Percentiles rank a stretch among this genome's conserved stretches.
Evolutionary conservation across 768 basidiomycete species (phyloP).

Genomic region (Scleroderma citrinum): DNA sequence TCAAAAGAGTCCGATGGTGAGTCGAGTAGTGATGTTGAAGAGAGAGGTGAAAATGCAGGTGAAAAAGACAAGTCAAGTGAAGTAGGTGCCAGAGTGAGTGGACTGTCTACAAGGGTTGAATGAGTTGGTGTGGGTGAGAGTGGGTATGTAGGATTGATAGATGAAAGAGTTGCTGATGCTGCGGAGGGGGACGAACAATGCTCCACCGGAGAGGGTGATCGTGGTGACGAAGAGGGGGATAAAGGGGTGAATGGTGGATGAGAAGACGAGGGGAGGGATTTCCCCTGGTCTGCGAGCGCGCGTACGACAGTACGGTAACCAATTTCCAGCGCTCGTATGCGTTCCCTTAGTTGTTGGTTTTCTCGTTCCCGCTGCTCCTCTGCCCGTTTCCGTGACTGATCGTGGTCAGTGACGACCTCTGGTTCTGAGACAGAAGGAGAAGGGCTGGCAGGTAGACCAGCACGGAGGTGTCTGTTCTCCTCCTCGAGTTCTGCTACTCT

Average conservation of each 20-base stretch:
- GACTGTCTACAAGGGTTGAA: conserved; percentile 33
- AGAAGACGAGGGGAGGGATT: conserved; percentile 15
- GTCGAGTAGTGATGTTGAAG: conserved; percentile 22
- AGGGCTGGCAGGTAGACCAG: conserved; percentile 35
- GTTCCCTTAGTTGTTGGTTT: conserved; percentile 69
- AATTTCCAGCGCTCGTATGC: conserved; percentile 71
- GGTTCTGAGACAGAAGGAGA: conserved; percentile 17
- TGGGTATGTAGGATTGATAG: conserved; percentile 30
- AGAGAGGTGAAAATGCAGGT: conserved; percentile 31
- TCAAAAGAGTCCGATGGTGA: conserved; percentile 22
- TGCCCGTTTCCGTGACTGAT: conserved; percentile 29
- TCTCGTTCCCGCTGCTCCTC: conserved; percentile 49
- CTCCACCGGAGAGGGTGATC: conserved; percentile 16
- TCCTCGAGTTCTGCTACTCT: conserved; percentile 71
- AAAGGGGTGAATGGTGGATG: too few species aligned
- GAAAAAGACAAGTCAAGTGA: conserved; percentile 33
- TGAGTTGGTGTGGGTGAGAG: conserved; percentile 40
- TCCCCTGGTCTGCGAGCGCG: conserved; percentile 58
- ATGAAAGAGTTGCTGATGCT: conserved; percentile 19
- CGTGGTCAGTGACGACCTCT: conserved; percentile 24
- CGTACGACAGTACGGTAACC: conserved; percentile 80
- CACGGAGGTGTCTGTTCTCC: conserved; percentile 73
- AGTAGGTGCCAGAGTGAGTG: conserved; percentile 19
- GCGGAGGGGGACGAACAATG: conserved; percentile 20
- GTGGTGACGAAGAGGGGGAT: too few species aligned